phyloP scores from a whole-genome alignment of 306 rosid species.

The Gastrolobium villosum region DNA sequence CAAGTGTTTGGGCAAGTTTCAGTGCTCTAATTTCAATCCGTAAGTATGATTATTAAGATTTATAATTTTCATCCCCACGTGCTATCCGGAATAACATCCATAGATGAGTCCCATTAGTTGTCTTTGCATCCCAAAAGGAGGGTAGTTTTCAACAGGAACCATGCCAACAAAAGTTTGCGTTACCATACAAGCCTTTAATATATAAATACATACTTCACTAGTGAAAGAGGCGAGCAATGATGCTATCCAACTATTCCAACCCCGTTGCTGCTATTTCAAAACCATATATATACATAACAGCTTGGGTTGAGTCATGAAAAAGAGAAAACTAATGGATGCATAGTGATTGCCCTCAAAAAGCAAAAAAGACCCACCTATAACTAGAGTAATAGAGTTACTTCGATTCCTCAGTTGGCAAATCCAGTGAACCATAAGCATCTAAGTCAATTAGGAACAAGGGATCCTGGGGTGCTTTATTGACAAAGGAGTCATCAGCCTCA shows the following conservation, averaged over 20 bases:
- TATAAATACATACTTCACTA: constrained; percentile 21
- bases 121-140: neutral
- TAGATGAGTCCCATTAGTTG: neutral
- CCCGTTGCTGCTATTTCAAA: constrained; percentile 41
- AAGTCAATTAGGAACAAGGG: constrained; percentile 33
- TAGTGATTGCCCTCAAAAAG: constrained; percentile 16
- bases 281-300: constrained; percentile 32
- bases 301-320: constrained; percentile 11
- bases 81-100: neutral
- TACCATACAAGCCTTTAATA: neutral
- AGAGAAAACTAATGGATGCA: constrained; percentile 29
- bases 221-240: neutral
- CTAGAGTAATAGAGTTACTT: constrained; percentile 17
- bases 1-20: constrained; percentile 1
- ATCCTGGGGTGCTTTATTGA: constrained; percentile 19
- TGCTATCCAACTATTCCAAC: constrained; percentile 36
- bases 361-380: constrained; percentile 33
- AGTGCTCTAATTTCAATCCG: neutral
- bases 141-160: neutral
- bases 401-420: constrained; percentile 6
- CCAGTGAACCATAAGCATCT: constrained; percentile 21
- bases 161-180: constrained; percentile 20
- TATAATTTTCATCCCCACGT: neutral
- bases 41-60: neutral
- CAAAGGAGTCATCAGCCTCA: constrained; percentile 25